phyloP scores from a whole-genome alignment of 768 basidiomycete genomes.

The Termitomyces sp. region DNA sequence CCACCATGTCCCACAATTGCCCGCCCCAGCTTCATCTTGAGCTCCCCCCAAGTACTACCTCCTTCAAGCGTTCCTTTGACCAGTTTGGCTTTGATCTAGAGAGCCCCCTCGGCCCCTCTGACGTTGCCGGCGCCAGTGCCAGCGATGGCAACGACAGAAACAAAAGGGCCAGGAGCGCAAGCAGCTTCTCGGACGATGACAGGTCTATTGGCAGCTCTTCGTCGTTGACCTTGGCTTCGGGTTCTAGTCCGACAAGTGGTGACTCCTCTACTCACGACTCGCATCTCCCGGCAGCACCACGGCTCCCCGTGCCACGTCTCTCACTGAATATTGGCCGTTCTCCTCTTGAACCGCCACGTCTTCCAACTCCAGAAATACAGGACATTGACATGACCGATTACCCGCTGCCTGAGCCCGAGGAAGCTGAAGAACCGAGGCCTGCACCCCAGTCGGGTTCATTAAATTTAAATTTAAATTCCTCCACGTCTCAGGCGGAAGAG shows the following conservation, averaged over 20 bases:
- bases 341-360: slow-evolving; percentile 29
- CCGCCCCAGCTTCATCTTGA: slow-evolving; percentile 53
- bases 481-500: slow-evolving; percentile 26
- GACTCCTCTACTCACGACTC: slow-evolving; percentile 7
- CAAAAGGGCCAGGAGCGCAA: slow-evolving; percentile 55
- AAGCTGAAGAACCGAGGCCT: slow-evolving; percentile 17
- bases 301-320: slow-evolving; percentile 17
- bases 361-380: slow-evolving; percentile 43
- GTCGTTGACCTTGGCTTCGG: slow-evolving; percentile 30
- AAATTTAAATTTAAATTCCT: slow-evolving; percentile 1
- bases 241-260: slow-evolving; percentile 15
- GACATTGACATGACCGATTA: slow-evolving; percentile 52
- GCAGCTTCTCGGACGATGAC: slow-evolving; percentile 36
- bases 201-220: slow-evolving; percentile 30
- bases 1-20: slow-evolving; percentile 37
- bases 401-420: slow-evolving; percentile 10
- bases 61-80: slow-evolving; percentile 60
- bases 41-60: slow-evolving; percentile 45
- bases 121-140: slow-evolving; percentile 23
- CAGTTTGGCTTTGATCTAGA: slow-evolving; percentile 56
- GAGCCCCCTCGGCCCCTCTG: slow-evolving; percentile 29
- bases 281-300: slow-evolving; percentile 11
- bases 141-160: slow-evolving; percentile 45
- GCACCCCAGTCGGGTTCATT: slow-evolving; percentile 1
- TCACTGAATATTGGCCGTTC: slow-evolving; percentile 13